These are phyloP conservation scores for Eutrema heterophyllum DNA, from an alignment of 345 rosid species.

Conservation along the genomic window DNA sequence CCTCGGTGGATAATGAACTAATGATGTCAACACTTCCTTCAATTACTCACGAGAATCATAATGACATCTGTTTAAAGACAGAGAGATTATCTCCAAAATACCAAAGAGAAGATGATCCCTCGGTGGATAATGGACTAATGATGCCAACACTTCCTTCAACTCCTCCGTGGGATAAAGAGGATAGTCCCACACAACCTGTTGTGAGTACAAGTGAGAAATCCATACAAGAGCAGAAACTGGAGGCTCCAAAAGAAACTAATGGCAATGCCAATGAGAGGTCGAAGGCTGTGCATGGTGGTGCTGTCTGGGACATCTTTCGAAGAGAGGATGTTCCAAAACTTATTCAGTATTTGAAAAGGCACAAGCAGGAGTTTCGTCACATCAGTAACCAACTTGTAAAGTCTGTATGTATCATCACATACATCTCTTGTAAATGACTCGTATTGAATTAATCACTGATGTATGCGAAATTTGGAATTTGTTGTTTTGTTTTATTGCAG, in stretches of 20 bases:
- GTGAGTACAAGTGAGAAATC: neutral
- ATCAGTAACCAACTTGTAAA: slow-evolving; percentile 23
- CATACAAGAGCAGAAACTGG: slow-evolving; percentile 8
- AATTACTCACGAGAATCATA: neutral
- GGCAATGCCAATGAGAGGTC: neutral
- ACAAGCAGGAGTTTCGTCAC: slow-evolving; percentile 68
- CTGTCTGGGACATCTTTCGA: slow-evolving; percentile 73
- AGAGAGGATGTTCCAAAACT: slow-evolving; percentile 76
- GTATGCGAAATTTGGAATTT: neutral
- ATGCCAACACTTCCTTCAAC: neutral
- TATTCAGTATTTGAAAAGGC: slow-evolving; percentile 54
- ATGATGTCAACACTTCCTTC: neutral
- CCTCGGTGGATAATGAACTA: slow-evolving; percentile 1
- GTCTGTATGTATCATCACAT: slow-evolving; percentile 5
- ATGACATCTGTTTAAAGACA: neutral
- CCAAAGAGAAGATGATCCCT: slow-evolving; percentile 14
- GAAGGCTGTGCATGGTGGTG: slow-evolving; percentile 41
- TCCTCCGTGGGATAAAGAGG: neutral
- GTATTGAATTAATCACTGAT: neutral
- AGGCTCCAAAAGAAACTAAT: slow-evolving; percentile 5
- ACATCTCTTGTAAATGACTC: slow-evolving; percentile 9
- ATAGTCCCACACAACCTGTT: neutral
- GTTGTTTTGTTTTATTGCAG: slow-evolving; percentile 43
- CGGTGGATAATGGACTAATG: slow-evolving; percentile 5
- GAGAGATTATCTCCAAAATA: slow-evolving; percentile 11